Evolutionary conservation across 2,329 filamentous ascomycete species (phyloP).

Genomic region (Colletotrichum aenigma): DNA sequence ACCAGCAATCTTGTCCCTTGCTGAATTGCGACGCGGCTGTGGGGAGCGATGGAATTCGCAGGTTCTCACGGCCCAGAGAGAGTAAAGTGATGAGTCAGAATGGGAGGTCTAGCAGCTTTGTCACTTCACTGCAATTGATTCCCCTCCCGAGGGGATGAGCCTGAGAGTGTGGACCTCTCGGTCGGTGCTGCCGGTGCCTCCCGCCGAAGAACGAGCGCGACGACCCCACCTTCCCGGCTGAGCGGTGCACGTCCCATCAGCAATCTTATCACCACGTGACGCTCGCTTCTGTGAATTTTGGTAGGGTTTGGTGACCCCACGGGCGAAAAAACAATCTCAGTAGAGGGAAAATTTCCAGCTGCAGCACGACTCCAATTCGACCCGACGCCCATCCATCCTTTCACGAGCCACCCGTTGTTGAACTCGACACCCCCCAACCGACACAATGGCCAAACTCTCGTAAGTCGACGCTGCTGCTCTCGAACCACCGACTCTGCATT

Average conservation of each 20-base stretch:
- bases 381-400: constrained; percentile 19
- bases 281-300: constrained; percentile 8
- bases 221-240: not conserved
- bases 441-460: constrained; percentile 69
- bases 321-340: constrained; percentile 12
- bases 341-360: constrained; percentile 20
- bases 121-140: constrained; percentile 1
- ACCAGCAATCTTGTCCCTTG: no score
- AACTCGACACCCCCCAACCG: constrained; percentile 39
- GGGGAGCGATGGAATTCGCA: no score
- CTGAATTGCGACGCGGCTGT: no score
- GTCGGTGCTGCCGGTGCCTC: not conserved
- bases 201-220: not conserved
- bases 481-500: not conserved
- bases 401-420: constrained; percentile 23
- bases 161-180: rapidly evolving
- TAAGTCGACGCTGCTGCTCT: constrained; percentile 45
- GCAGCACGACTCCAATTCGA: constrained; percentile 10
- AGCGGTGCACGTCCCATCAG: not conserved
- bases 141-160: not conserved
- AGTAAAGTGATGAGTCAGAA: no score
- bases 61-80: no score
- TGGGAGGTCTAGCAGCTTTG: no score
- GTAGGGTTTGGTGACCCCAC: constrained; percentile 20
- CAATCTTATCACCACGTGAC: constrained; percentile 18